A percentile compares a stretch with the other conserved stretches of the same genome.
Conservation (phyloP, 345 rosid genomes). For the Populus davidiana region DNA sequence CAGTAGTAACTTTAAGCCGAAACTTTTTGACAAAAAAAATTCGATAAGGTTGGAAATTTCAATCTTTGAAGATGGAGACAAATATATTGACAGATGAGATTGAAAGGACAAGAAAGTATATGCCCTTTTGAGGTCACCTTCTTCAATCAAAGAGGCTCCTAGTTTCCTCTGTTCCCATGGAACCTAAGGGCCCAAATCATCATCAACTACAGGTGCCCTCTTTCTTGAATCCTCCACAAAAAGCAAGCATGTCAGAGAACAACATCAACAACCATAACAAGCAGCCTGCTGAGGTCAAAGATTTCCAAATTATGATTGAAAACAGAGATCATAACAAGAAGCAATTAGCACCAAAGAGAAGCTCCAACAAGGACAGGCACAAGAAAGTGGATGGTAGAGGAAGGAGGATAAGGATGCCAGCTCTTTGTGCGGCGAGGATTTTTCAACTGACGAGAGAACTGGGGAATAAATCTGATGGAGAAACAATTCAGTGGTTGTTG, state of each 20-base stretch:
- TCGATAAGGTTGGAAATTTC: conserved; percentile 7
- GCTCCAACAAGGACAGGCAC: conserved; percentile 91
- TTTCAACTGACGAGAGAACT: conserved; percentile 91
- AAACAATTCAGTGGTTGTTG: conserved; percentile 90
- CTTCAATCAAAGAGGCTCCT: conserved; percentile 28
- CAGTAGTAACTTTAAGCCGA: conserved; percentile 41
- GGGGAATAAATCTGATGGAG: conserved; percentile 97
- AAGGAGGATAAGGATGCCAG: conserved; percentile 95
- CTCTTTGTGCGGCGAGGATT: conserved; percentile 91
- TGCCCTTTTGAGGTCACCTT: conserved; percentile 31
- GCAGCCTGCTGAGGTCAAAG: conserved; percentile 53
- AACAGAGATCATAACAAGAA: conserved; percentile 57
- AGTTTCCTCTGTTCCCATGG: conserved; percentile 20
- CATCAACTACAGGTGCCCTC: conserved; percentile 27
- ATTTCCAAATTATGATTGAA: conserved; percentile 60
- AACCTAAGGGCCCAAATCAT: conserved; percentile 16
- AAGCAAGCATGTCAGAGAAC: conserved; percentile 22
- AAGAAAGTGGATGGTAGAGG: conserved; percentile 96
- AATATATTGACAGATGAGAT: conserved; percentile 22
- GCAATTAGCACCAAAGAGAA: conserved; percentile 68
- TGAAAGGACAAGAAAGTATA: conserved; percentile 25
- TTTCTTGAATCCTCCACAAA: conserved; percentile 52
- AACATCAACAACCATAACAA: conserved; percentile 26
- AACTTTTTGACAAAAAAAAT: conserved; percentile 27
- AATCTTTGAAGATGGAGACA: conserved; percentile 34